Conservation (phyloP, 306 rosid species). For the Trifolium subterraneum region DNA sequence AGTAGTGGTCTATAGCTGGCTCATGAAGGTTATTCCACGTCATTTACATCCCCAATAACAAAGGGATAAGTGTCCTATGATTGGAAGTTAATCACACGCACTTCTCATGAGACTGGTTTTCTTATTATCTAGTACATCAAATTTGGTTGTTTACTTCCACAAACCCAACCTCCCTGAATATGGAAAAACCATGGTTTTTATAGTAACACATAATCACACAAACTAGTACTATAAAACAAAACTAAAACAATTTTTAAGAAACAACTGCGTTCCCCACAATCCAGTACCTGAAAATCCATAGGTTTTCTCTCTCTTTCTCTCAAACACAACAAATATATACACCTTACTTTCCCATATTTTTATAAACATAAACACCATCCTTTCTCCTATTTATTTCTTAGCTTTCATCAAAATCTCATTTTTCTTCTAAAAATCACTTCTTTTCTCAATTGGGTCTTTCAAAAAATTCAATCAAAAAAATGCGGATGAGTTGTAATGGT, state of each 20-base stretch:
- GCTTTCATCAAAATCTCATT: constrained; percentile 8
- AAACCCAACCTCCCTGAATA: constrained; percentile 57
- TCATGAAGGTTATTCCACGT: constrained; percentile 19
- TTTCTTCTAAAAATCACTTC: neutral
- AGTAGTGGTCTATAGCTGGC: neutral
- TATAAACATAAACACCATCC: constrained; percentile 1
- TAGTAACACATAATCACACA: neutral
- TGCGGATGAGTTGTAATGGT: constrained; percentile 99
- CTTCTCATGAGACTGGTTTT: neutral
- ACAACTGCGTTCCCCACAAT: constrained; percentile 57
- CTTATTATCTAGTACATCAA: neutral
- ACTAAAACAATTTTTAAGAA: constrained; percentile 36
- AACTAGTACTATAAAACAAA: constrained; percentile 4
- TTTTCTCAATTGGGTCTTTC: neutral
- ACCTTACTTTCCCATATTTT: constrained; percentile 15
- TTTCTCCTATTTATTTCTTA: neutral
- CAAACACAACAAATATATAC: constrained; percentile 27
- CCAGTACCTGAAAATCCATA: constrained; percentile 54
- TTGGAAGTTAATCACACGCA: constrained; percentile 50
- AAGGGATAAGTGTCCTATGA: constrained; percentile 36
- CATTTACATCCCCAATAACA: constrained; percentile 42
- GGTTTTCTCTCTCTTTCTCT: constrained; percentile 38
- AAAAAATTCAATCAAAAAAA: constrained; percentile 42
- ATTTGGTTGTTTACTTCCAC: constrained; percentile 30
- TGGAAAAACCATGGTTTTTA: constrained; percentile 65